Evolutionary conservation across 2,329 filamentous ascomycete genomes (phyloP).

Genomic region (Pseudocercospora musae): DNA sequence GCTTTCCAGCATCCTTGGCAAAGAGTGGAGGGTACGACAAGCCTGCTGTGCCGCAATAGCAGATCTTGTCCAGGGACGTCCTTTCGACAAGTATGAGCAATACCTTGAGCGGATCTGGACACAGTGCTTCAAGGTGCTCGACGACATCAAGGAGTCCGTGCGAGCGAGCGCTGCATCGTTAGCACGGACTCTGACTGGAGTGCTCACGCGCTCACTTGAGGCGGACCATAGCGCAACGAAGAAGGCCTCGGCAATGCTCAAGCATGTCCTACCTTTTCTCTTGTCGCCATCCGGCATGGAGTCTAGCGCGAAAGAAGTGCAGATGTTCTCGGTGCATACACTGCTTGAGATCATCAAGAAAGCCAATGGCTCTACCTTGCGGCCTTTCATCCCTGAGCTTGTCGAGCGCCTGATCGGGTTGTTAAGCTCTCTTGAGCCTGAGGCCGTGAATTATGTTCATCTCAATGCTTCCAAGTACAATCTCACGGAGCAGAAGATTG

Average conservation of each 20-base stretch:
- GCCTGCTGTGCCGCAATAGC: slow-evolving; percentile 88
- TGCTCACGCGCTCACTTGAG: slow-evolving; percentile 80
- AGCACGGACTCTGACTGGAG: slow-evolving; percentile 79
- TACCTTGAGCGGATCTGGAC: slow-evolving; percentile 84
- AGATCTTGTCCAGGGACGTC: slow-evolving; percentile 79
- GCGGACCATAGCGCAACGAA: slow-evolving; percentile 65
- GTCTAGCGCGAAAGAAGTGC: slow-evolving; percentile 82
- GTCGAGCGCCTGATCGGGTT: slow-evolving; percentile 77
- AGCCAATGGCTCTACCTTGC: slow-evolving; percentile 68
- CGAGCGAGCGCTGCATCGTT: slow-evolving; percentile 75
- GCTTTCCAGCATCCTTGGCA: slow-evolving; percentile 78
- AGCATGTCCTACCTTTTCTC: slow-evolving; percentile 84
- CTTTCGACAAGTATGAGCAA: slow-evolving; percentile 66
- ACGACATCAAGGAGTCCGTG: slow-evolving; percentile 93
- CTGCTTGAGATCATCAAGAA: slow-evolving; percentile 88
- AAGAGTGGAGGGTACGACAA: slow-evolving; percentile 90
- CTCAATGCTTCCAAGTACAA: slow-evolving; percentile 82
- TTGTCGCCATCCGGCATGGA: slow-evolving; percentile 86
- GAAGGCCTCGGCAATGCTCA: slow-evolving; percentile 74
- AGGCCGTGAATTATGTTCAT: slow-evolving; percentile 88
- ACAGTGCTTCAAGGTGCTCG: slow-evolving; percentile 82
- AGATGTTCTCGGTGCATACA: slow-evolving; percentile 73
- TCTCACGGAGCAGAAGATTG: slow-evolving; percentile 82
- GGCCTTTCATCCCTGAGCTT: slow-evolving; percentile 77
- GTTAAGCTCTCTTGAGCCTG: slow-evolving; percentile 82